phyloP scores from a whole-genome alignment of 1,139 yeast species.

The Trichomonascaceae sp. region DNA sequence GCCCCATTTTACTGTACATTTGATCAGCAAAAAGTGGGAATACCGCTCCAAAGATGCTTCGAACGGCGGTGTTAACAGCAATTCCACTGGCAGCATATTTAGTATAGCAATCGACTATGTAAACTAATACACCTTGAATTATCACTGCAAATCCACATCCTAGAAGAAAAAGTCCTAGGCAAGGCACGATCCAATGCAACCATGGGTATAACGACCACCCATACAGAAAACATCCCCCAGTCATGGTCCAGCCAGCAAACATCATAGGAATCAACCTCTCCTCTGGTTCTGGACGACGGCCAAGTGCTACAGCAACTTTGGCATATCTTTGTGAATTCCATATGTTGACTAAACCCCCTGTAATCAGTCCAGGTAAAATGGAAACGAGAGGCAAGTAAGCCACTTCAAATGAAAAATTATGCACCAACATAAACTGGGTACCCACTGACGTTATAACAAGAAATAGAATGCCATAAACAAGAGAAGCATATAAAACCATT shows the following conservation, averaged over 20 bases:
- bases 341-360: constrained; percentile 45
- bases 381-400: constrained; percentile 53
- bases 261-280: too few relatives aligned
- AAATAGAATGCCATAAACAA: constrained; percentile 43
- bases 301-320: constrained; percentile 31
- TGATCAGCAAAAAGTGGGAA: constrained; percentile 70
- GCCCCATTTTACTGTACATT: constrained; percentile 49
- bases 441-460: constrained; percentile 38
- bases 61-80: constrained; percentile 66
- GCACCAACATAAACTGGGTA: constrained; percentile 29
- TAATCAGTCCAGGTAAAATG: constrained; percentile 48
- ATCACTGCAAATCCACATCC: constrained; percentile 60
- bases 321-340: constrained; percentile 31
- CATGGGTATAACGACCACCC: constrained; percentile 59
- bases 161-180: constrained; percentile 56
- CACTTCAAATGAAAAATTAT: constrained; percentile 38
- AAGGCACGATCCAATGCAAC: constrained; percentile 73
- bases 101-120: constrained; percentile 58
- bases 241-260: too few relatives aligned
- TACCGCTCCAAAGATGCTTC: constrained; percentile 65
- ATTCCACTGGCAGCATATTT: too few relatives aligned
- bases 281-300: constrained; percentile 47
- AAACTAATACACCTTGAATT: constrained; percentile 52
- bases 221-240: constrained; percentile 68
- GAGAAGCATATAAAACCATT: constrained; percentile 41